Conservation (phyloP, 2,329 filamentous ascomycete species). For the Ophiognomonia clavigignenti-juglandacearum region DNA sequence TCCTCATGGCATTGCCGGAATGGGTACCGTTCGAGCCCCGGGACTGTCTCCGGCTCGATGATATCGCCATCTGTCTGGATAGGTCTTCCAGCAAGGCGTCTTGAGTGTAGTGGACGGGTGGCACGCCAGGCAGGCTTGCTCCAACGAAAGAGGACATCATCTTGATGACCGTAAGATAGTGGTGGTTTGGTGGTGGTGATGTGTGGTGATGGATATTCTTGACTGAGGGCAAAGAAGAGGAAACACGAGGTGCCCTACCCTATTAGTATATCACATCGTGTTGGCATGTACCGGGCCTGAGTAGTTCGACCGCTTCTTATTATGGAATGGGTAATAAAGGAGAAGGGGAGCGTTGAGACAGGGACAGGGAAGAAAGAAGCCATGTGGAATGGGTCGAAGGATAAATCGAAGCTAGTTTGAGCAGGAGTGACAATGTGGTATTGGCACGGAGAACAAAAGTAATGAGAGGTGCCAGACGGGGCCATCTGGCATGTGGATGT, state of each 20-base stretch:
- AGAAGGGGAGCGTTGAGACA: slow-evolving; percentile 17
- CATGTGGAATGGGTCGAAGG: slow-evolving; percentile 19
- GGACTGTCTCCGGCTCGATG: slow-evolving; percentile 44
- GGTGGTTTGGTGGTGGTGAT: neutral
- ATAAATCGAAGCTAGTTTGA: slow-evolving; percentile 24
- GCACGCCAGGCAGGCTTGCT: slow-evolving; percentile 25
- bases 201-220: neutral
- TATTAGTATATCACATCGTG: slow-evolving; percentile 17
- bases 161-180: slow-evolving; percentile 4
- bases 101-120: slow-evolving; percentile 29
- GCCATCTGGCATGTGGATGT: slow-evolving; percentile 28
- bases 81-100: slow-evolving; percentile 47
- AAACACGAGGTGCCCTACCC: slow-evolving; percentile 6
- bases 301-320: slow-evolving; percentile 15
- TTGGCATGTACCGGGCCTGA: slow-evolving; percentile 13
- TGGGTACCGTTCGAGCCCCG: slow-evolving; percentile 46
- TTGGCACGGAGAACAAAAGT: slow-evolving; percentile 25
- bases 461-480: slow-evolving; percentile 24
- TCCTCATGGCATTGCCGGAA: slow-evolving; percentile 47
- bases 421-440: slow-evolving; percentile 22
- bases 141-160: slow-evolving; percentile 30
- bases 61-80: slow-evolving; percentile 44
- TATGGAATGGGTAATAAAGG: slow-evolving; percentile 16
- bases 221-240: neutral
- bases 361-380: slow-evolving; percentile 16